Conservation (phyloP, 306 rosid genomes). For the Lablab purpureus region DNA sequence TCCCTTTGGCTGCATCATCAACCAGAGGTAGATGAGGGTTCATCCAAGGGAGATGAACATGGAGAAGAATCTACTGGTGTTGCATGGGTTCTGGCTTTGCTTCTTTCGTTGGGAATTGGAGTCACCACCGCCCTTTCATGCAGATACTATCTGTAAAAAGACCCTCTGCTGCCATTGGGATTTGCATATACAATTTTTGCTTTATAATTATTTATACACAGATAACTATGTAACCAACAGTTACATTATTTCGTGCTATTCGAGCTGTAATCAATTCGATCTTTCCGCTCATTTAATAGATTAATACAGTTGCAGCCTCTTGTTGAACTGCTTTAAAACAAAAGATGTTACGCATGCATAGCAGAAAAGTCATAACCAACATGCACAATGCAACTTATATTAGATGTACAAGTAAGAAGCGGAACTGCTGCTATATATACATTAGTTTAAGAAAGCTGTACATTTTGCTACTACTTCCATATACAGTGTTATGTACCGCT, state of each 20-base stretch:
- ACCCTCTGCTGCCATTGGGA: neutral
- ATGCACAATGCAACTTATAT: neutral
- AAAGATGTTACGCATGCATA: neutral
- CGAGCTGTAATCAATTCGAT: neutral
- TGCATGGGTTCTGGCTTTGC: constrained; percentile 66
- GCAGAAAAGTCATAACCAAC: constrained; percentile 16
- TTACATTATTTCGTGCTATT: neutral
- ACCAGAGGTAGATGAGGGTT: neutral
- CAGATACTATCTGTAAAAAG: constrained; percentile 42
- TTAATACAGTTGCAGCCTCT: neutral
- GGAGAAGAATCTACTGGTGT: constrained; percentile 47
- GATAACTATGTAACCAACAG: neutral
- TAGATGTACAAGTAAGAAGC: neutral
- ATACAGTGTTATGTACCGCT: constrained; percentile 13
- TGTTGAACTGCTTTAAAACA: neutral
- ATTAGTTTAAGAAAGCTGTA: constrained; percentile 36
- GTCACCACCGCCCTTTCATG: constrained; percentile 67
- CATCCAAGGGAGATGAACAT: constrained; percentile 27
- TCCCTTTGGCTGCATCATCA: constrained; percentile 43
- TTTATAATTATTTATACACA: neutral
- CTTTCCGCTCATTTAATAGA: neutral
- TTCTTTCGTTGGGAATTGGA: constrained; percentile 75
- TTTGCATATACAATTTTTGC: constrained; percentile 21
- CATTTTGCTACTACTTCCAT: constrained; percentile 21
- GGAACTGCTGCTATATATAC: constrained; percentile 28